A percentile compares a stretch with the other conserved stretches of the same genome.
phyloP scores from a whole-genome alignment of 1,284 basidiomycete genomes.

The Ganoderma multipileum region DNA sequence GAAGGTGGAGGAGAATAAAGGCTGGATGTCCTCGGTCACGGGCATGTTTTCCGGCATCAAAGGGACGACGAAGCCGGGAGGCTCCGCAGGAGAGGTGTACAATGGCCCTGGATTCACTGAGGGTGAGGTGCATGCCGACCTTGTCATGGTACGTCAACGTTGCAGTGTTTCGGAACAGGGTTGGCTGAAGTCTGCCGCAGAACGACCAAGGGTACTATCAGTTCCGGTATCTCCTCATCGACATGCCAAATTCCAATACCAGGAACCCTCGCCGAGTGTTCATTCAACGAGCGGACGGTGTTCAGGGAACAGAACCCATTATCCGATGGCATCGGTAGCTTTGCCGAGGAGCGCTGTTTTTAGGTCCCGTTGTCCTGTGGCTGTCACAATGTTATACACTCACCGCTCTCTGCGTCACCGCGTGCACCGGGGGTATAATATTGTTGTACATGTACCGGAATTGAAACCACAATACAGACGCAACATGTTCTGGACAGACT shows the following conservation, averaged over 20 bases:
- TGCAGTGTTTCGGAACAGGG: neutral
- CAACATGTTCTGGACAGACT: constrained; percentile 12
- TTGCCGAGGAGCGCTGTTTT: neutral
- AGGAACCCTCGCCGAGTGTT: constrained; percentile 73
- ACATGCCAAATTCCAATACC: constrained; percentile 75
- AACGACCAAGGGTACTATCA: constrained; percentile 79
- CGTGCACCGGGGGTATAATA: constrained; percentile 18
- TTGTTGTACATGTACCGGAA: constrained; percentile 32
- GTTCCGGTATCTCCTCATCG: constrained; percentile 78
- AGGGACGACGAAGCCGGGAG: constrained; percentile 46
- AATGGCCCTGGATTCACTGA: constrained; percentile 65
- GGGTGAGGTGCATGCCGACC: constrained; percentile 81
- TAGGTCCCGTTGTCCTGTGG: neutral
- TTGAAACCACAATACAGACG: constrained; percentile 31
- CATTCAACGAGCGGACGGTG: constrained; percentile 68
- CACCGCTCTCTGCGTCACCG: constrained; percentile 22
- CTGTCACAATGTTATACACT: constrained; percentile 17
- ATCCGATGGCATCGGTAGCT: constrained; percentile 61
- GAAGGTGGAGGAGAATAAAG: constrained; percentile 45
- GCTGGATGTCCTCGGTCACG: constrained; percentile 59
- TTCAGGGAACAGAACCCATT: constrained; percentile 74
- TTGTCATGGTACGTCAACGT: constrained; percentile 64
- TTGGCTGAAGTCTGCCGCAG: constrained; percentile 46
- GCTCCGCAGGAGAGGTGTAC: constrained; percentile 37
- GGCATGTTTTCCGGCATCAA: constrained; percentile 75